phyloP scores from a whole-genome alignment of 805 yeast species.

The Candida awuae region DNA sequence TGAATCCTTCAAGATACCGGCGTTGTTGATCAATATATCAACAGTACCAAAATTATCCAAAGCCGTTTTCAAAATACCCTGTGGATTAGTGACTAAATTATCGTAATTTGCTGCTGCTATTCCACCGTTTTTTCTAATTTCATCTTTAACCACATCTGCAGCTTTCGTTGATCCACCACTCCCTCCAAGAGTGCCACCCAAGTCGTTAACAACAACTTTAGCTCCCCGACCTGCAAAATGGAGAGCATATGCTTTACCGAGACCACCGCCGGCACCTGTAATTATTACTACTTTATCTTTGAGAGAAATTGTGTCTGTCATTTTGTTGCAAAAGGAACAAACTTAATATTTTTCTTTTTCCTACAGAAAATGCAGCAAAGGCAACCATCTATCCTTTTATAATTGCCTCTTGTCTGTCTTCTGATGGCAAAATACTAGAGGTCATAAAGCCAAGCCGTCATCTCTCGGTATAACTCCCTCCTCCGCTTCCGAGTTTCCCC shows the following conservation, averaged over 20 bases:
- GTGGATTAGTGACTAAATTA: slow-evolving; percentile 77
- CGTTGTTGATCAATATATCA: slow-evolving; percentile 85
- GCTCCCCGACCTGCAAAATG: slow-evolving; percentile 90
- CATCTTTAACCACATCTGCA: slow-evolving; percentile 85
- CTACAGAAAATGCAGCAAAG: not conserved
- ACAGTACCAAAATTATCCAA: slow-evolving; percentile 81
- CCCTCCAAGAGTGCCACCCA: slow-evolving; percentile 79
- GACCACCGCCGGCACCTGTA: slow-evolving; percentile 98
- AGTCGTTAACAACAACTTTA: slow-evolving; percentile 88
- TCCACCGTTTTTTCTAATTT: slow-evolving; percentile 71
- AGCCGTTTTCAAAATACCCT: slow-evolving; percentile 77
- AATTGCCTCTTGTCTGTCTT: too few relatives aligned
- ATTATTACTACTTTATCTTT: slow-evolving; percentile 84
- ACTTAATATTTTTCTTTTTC: not conserved
- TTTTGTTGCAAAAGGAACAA: slow-evolving; percentile 1
- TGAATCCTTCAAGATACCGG: slow-evolving; percentile 88
- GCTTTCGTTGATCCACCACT: slow-evolving; percentile 61
- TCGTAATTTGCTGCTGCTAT: slow-evolving; percentile 90
- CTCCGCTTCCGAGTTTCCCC: not conserved
- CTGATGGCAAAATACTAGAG: too few relatives aligned
- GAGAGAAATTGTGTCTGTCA: slow-evolving; percentile 35
- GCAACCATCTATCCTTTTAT: not conserved
- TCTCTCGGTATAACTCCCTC: not conserved
- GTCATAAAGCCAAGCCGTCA: not conserved
- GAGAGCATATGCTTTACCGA: slow-evolving; percentile 82